phyloP scores from a whole-genome alignment of 1,284 basidiomycete species.

The Neolentinus lepideus region DNA sequence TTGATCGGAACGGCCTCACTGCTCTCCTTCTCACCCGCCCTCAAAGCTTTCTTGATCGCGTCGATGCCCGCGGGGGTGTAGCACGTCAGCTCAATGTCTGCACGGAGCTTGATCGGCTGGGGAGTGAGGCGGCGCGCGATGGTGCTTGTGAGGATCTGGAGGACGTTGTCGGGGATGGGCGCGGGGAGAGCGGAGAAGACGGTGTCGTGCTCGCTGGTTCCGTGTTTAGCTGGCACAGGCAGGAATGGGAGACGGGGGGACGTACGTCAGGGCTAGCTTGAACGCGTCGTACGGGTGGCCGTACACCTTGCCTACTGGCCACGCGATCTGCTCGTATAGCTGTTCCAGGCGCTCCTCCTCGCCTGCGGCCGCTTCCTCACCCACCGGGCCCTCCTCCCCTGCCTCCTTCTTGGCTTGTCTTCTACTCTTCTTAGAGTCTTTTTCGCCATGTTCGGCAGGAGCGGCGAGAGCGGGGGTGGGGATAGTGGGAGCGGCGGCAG shows the following conservation, averaged over 20 bases:
- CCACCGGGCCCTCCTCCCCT: constrained; percentile 35
- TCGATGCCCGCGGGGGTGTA: constrained; percentile 98
- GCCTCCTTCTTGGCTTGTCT: constrained; percentile 34
- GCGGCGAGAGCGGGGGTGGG: no score
- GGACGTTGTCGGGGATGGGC: constrained; percentile 54
- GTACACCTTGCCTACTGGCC: constrained; percentile 91
- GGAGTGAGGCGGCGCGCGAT: constrained; percentile 95
- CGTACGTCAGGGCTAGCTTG: constrained; percentile 90
- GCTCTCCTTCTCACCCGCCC: constrained; percentile 83
- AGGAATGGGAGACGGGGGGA: constrained; percentile 12
- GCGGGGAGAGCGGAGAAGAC: constrained; percentile 74
- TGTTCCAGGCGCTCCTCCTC: constrained; percentile 76
- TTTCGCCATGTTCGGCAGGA: constrained; percentile 31
- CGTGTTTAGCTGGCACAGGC: constrained; percentile 4
- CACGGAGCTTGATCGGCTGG: constrained; percentile 97
- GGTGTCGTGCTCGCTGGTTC: constrained; percentile 74
- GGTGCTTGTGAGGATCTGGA: constrained; percentile 71
- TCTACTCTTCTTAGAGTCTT: constrained; percentile 37
- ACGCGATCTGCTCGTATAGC: constrained; percentile 88
- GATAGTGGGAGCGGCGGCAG: no score
- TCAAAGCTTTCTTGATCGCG: constrained; percentile 90
- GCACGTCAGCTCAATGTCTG: constrained; percentile 96
- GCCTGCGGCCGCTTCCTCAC: constrained; percentile 34
- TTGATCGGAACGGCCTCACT: constrained; percentile 94
- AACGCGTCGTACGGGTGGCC: constrained; percentile 98